Evolutionary conservation across 345 rosid genomes (phyloP).

Genomic region (Lagerstroemia speciosa): DNA sequence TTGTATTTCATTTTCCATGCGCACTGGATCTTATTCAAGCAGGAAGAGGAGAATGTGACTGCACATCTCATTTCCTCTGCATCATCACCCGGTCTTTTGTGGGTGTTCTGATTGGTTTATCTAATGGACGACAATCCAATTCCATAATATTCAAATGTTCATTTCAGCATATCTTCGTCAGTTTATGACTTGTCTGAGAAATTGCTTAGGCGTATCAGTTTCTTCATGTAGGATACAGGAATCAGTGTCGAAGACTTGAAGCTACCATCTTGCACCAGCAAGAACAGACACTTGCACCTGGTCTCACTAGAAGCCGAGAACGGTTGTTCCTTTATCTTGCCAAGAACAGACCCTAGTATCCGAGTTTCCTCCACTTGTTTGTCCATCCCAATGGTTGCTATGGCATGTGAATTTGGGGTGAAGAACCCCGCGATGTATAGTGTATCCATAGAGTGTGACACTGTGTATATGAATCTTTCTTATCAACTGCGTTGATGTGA

Average conservation of each 20-base stretch:
- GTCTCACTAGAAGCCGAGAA: too few species aligned
- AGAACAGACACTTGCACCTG: not conserved
- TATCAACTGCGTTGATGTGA: not conserved
- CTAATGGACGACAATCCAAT: not conserved
- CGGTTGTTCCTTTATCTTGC: not conserved
- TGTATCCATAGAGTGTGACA: not conserved
- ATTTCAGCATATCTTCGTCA: not conserved
- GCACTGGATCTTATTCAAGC: not conserved
- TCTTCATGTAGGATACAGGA: not conserved
- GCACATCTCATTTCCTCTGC: not conserved
- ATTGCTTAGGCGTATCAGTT: not conserved
- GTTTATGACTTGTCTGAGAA: not conserved
- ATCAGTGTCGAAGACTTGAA: not conserved
- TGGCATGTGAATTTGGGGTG: not conserved
- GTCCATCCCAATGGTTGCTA: not conserved
- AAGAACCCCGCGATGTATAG: not conserved
- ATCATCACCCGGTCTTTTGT: not conserved
- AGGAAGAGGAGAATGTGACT: not conserved
- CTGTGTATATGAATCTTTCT: not conserved
- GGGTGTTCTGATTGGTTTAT: not conserved
- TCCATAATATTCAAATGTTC: not conserved
- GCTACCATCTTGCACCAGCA: not conserved
- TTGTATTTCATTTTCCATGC: not conserved
- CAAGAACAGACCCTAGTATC: not conserved
- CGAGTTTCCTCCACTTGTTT: not conserved